These are phyloP conservation scores for Coemansia sp. DNA, from an alignment of 192 early-diverging fungal species.

Conservation along the genomic window DNA sequence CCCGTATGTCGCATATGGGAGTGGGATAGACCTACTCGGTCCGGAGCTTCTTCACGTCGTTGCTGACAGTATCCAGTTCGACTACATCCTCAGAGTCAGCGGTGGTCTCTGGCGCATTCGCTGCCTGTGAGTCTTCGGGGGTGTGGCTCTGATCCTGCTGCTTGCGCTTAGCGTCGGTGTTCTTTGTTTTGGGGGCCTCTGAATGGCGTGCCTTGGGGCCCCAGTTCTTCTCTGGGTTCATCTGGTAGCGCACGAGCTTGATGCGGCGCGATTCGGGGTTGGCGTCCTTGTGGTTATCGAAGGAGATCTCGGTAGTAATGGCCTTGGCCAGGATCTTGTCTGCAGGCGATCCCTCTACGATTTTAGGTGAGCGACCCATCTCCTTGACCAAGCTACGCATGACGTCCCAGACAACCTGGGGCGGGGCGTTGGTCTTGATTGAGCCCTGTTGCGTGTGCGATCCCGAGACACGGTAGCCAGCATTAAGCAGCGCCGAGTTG, in stretches of 20 bases:
- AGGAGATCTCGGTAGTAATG: conserved; percentile 65
- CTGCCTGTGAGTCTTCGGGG: background rate
- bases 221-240: conserved; percentile 97
- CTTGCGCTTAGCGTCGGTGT: conserved; percentile 34
- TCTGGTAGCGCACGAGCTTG: conserved; percentile 90
- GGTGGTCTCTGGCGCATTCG: background rate
- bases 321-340: conserved; percentile 62
- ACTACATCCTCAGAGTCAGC: conserved; percentile 13
- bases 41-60: conserved; percentile 31
- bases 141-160: conserved; percentile 5
- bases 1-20: background rate
- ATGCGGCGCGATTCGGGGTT: conserved; percentile 75
- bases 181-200: conserved; percentile 25
- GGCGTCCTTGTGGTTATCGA: conserved; percentile 71
- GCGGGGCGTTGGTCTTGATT: conserved; percentile 94
- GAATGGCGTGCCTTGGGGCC: conserved; percentile 86
- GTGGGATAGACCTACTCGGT: conserved; percentile 11
- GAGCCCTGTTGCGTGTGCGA: conserved; percentile 79
- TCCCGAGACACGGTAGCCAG: conserved; percentile 84
- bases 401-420: conserved; percentile 89
- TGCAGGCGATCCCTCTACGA: conserved; percentile 68
- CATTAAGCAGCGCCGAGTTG: conserved; percentile 90
- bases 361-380: conserved; percentile 65
- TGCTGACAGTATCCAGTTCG: conserved; percentile 14
- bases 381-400: conserved; percentile 78